Conservation (phyloP, 2,329 filamentous ascomycete genomes). For the Microcyclosporella mali region DNA sequence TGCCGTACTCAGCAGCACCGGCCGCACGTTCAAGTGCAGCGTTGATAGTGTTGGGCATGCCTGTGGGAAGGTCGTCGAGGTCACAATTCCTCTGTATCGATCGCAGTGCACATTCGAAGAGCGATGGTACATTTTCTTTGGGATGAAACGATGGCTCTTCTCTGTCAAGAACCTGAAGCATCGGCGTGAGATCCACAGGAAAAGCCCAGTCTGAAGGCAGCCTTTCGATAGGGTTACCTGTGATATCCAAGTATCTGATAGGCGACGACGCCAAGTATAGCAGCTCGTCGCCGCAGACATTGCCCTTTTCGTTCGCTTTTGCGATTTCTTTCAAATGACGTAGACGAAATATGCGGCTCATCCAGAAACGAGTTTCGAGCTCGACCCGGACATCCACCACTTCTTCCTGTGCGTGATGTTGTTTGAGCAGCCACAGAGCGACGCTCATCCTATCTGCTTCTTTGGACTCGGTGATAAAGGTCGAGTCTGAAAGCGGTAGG, state of each 20-base stretch:
- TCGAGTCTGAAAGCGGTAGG: too few species aligned
- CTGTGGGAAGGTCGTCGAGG: constrained; percentile 21
- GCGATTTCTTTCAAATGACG: constrained; percentile 16
- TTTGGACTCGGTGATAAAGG: too few species aligned
- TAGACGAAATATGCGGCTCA: constrained; percentile 18
- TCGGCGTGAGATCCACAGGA: neutral
- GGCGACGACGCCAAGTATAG: constrained; percentile 27
- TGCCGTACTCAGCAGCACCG: constrained; percentile 17
- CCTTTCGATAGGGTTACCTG: constrained; percentile 20
- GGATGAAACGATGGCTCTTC: neutral
- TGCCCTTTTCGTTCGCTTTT: constrained; percentile 8
- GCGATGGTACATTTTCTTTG: constrained; percentile 23
- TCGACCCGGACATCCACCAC: constrained; percentile 13
- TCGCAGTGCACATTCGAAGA: constrained; percentile 33
- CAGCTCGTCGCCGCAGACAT: constrained; percentile 20
- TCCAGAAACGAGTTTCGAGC: constrained; percentile 17
- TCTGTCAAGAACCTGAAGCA: too few species aligned
- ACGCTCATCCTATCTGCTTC: too few species aligned
- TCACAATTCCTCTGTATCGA: constrained; percentile 20
- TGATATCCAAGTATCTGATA: constrained; percentile 25
- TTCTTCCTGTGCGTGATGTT: constrained; percentile 3
- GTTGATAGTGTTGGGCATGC: constrained; percentile 18
- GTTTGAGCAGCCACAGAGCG: neutral
- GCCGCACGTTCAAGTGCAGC: constrained; percentile 19
- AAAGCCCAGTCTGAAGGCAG: too few species aligned